Conservation (phyloP, 1,139 yeast genomes). For the Torulaspora globosa region DNA sequence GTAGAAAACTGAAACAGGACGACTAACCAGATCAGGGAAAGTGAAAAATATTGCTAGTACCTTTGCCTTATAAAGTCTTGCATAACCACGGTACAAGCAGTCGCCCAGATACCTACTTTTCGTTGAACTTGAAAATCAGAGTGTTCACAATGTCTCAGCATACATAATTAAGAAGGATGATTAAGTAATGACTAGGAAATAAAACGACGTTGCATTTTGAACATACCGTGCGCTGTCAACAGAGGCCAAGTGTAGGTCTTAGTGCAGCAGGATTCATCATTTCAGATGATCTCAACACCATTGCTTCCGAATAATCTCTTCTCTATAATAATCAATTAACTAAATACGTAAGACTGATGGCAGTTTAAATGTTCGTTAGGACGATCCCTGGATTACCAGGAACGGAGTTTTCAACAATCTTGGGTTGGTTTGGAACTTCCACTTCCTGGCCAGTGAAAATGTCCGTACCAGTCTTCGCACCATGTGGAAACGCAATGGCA, state of each 20-base stretch:
- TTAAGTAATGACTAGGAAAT: background rate
- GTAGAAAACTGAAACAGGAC: slow-evolving; percentile 16
- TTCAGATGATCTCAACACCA: background rate
- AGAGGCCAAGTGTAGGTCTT: no score
- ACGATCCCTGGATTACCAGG: slow-evolving; percentile 93
- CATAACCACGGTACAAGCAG: background rate
- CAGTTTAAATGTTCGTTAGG: slow-evolving; percentile 50
- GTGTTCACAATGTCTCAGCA: slow-evolving; percentile 6
- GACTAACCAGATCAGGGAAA: background rate
- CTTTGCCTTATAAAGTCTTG: background rate
- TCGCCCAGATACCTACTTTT: background rate
- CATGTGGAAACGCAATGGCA: slow-evolving; percentile 56
- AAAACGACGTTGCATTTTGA: background rate
- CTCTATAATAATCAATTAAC: slow-evolving; percentile 8
- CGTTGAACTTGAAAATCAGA: background rate
- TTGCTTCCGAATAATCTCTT: background rate
- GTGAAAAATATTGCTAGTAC: background rate
- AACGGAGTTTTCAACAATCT: slow-evolving; percentile 74
- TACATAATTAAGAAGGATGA: slow-evolving; percentile 1
- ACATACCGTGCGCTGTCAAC: background rate
- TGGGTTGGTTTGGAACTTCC: slow-evolving; percentile 58
- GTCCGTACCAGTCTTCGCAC: slow-evolving; percentile 58
- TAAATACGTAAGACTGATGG: background rate
- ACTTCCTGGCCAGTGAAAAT: slow-evolving; percentile 67
- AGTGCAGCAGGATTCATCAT: no score